Conservation (phyloP, 257 asterid species). For the Ligustrum vulgare region DNA sequence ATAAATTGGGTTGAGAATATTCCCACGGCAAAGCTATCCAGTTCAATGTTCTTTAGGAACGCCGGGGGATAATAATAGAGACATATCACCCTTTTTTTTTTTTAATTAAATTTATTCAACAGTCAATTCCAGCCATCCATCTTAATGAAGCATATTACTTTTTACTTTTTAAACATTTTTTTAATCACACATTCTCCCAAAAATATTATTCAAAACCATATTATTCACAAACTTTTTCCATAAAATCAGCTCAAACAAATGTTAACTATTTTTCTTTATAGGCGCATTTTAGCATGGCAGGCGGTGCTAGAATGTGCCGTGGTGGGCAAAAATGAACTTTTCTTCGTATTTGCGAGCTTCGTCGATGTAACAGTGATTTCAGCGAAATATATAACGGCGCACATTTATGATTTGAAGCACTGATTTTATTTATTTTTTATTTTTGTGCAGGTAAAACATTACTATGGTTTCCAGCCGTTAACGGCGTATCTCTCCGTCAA, state of each 20-base stretch:
- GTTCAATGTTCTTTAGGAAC: slow-evolving; percentile 7
- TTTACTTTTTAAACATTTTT: too few species aligned
- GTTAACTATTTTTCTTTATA: background rate
- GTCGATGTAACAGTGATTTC: slow-evolving; percentile 37
- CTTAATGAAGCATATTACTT: too few species aligned
- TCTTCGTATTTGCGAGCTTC: background rate
- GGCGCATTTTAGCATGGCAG: slow-evolving; percentile 29
- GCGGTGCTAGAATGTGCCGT: slow-evolving; percentile 24
- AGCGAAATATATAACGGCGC: slow-evolving; percentile 32
- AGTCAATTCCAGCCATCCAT: too few species aligned
- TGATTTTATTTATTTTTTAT: slow-evolving; percentile 11
- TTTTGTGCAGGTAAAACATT: slow-evolving; percentile 73
- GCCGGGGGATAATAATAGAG: slow-evolving; percentile 7
- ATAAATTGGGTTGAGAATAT: background rate
- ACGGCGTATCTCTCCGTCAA: slow-evolving; percentile 91
- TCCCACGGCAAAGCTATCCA: slow-evolving; percentile 8
- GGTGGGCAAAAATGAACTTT: slow-evolving; percentile 2
- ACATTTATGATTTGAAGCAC: slow-evolving; percentile 26
- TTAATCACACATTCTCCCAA: too few species aligned
- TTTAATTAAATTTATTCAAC: too few species aligned
- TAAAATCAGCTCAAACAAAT: too few species aligned
- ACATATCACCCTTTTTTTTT: too few species aligned
- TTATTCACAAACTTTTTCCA: too few species aligned
- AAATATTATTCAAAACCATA: too few species aligned
- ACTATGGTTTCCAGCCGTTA: slow-evolving; percentile 78